Conservation (phyloP, 768 basidiomycete genomes). For the Cubamyces sp. region DNA sequence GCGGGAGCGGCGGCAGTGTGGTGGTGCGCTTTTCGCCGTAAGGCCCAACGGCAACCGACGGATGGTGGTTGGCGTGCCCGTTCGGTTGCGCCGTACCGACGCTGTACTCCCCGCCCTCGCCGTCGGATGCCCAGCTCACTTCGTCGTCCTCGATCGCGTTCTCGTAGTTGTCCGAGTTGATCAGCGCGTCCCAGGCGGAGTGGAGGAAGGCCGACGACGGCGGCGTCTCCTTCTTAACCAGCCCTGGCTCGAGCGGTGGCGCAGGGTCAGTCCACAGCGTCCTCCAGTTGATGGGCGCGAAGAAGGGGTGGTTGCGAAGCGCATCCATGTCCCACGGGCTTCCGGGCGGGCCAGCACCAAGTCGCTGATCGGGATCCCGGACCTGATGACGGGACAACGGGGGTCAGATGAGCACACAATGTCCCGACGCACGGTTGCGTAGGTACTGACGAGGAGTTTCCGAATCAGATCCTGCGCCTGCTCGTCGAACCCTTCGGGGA, state of each 20-base stretch:
- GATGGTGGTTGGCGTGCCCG: slow-evolving; percentile 12
- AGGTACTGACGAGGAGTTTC: slow-evolving; percentile 65
- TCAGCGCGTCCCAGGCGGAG: slow-evolving; percentile 54
- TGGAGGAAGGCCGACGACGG: slow-evolving; percentile 26
- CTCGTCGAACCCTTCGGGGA: slow-evolving; percentile 84
- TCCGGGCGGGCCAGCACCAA: slow-evolving; percentile 57
- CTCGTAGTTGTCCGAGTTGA: slow-evolving; percentile 54
- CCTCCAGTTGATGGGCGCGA: slow-evolving; percentile 60
- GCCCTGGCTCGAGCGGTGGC: slow-evolving; percentile 61
- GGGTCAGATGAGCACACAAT: slow-evolving; percentile 42
- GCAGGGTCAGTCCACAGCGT: slow-evolving; percentile 66
- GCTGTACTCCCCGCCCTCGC: slow-evolving; percentile 35
- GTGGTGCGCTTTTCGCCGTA: slow-evolving; percentile 46
- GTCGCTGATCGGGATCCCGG: slow-evolving; percentile 57
- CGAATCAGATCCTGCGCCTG: slow-evolving; percentile 81
- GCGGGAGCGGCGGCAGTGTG: slow-evolving; percentile 26
- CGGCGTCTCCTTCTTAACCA: slow-evolving; percentile 50
- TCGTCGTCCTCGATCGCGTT: slow-evolving; percentile 30
- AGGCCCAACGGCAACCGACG: slow-evolving; percentile 46
- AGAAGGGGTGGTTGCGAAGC: slow-evolving; percentile 66
- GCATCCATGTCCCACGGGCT: slow-evolving; percentile 44
- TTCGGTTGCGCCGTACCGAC: slow-evolving; percentile 9
- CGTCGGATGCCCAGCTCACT: slow-evolving; percentile 58
- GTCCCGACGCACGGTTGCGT: neutral
- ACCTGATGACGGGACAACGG: slow-evolving; percentile 42